phyloP scores from a whole-genome alignment of 2,329 filamentous ascomycete genomes.

The Botryotinia globosa region DNA sequence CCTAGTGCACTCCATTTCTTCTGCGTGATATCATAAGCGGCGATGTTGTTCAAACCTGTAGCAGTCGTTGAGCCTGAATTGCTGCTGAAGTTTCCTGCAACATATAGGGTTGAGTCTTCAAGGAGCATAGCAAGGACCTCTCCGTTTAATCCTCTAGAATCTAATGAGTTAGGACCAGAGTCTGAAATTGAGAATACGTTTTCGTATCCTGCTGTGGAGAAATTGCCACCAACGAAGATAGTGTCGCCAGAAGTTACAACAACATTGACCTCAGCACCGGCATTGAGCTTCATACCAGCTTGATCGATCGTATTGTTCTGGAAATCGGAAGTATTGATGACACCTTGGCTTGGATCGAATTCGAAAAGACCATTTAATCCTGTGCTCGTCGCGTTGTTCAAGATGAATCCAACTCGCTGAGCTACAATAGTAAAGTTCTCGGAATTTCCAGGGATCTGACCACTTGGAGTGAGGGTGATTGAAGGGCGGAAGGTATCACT shows the following conservation, averaged over 20 bases:
- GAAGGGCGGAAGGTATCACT: slow-evolving; percentile 72
- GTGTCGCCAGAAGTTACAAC: slow-evolving; percentile 63
- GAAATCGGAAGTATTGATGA: slow-evolving; percentile 60
- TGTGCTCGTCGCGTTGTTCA: slow-evolving; percentile 65
- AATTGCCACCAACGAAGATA: slow-evolving; percentile 81
- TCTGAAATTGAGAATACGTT: slow-evolving; percentile 76
- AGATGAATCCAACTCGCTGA: slow-evolving; percentile 75
- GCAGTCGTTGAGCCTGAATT: slow-evolving; percentile 62
- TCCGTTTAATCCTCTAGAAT: slow-evolving; percentile 75
- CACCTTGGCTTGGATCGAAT: slow-evolving; percentile 65
- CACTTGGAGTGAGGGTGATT: slow-evolving; percentile 71
- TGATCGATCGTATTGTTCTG: slow-evolving; percentile 71
- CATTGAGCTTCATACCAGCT: slow-evolving; percentile 67
- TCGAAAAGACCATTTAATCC: slow-evolving; percentile 90
- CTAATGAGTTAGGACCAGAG: slow-evolving; percentile 58
- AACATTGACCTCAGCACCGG: slow-evolving; percentile 65
- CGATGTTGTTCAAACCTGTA: slow-evolving; percentile 70
- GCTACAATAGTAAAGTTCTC: slow-evolving; percentile 77
- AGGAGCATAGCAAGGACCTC: slow-evolving; percentile 70
- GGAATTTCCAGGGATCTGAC: slow-evolving; percentile 54
- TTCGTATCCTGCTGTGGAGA: slow-evolving; percentile 62
- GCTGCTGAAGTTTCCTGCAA: slow-evolving; percentile 76
- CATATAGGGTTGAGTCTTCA: slow-evolving; percentile 64
- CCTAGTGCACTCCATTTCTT: slow-evolving; percentile 77
- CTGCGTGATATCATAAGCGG: slow-evolving; percentile 66